Percentiles rank a stretch among this genome's conserved stretches.
Evolutionary conservation across 208 protist genomes (phyloP).

Genomic region (Trypanosoma theileri): DNA sequence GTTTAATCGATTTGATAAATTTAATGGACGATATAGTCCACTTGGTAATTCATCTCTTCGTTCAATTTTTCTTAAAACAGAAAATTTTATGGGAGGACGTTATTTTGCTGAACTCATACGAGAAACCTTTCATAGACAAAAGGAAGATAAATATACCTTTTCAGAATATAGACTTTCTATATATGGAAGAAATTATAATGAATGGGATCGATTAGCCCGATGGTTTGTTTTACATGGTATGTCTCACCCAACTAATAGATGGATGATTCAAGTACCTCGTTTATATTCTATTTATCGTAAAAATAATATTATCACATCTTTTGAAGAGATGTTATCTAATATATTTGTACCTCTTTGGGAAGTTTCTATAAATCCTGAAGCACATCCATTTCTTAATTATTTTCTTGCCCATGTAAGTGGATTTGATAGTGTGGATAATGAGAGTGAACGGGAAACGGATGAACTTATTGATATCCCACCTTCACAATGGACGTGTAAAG

Average conservation of each 20-base stretch:
- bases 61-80: constrained; percentile 80
- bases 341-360: constrained; percentile 98
- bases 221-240: constrained; percentile 91
- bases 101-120: constrained; percentile 89
- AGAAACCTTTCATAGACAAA: constrained; percentile 48
- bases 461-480: constrained; percentile 39
- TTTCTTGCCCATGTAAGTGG: constrained; percentile 94
- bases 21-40: constrained; percentile 85
- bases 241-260: constrained; percentile 92
- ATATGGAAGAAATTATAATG: constrained; percentile 53
- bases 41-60: constrained; percentile 64
- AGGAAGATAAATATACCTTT: constrained; percentile 54
- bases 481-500: constrained; percentile 40
- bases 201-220: constrained; percentile 73
- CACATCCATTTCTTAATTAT: constrained; percentile 90
- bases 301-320: constrained; percentile 71
- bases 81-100: constrained; percentile 88
- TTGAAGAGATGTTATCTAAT: constrained; percentile 94
- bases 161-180: constrained; percentile 89
- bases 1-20: constrained; percentile 90
- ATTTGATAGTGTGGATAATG: constrained; percentile 97
- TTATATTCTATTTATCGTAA: constrained; percentile 81
- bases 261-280: constrained; percentile 96
- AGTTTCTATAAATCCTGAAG: constrained; percentile 89
- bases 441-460: constrained; percentile 88